Evolutionary conservation across 257 asterid species (phyloP), one percentile per base, ranked within the genome.

Genomic region (Verbascum thapsus): DNA sequence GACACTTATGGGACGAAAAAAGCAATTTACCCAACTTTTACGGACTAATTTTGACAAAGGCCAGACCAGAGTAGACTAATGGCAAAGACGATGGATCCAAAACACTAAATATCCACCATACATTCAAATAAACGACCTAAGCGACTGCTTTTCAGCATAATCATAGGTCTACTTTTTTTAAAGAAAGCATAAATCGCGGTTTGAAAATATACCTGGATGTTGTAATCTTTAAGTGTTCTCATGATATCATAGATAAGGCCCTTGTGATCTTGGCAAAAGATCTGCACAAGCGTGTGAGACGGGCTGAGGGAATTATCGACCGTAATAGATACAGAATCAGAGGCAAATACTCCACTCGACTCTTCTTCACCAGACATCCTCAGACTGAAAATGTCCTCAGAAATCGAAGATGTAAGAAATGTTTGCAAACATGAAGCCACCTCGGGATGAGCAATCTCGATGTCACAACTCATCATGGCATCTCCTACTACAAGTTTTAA

Each of bases 221-320:
- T 78, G 66, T 76, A 85, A 70, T 85, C 96, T 69, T 88, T 88
- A 5, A 83, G 69, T 2, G 84, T 76, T 79, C 94, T 74, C 96
- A 88, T 83, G 58, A 88, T 76, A 62, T 88, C 96, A 39, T 85
- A 88, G 15, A 88, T 59, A 54, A 88, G 85, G 53, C 96, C 91
- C 58, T 88, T 88, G 70, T 83, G 96, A 69, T 85, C 96, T 37
- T 67, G 76, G 72, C 96, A 77, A 52, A 68, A 73, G 61, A 88
- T 76, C 69, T 76, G 85, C 19, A 88, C 70, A 9, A 85, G 80
- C 8, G 96, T 85, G 75, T 85, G 88, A 53, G 80, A 77, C 39
- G 88, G 91, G 75, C 96, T 88, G 56, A 85, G 80, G 43, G 65
- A 51, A 64, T 85, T 85, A 69, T 88, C 96, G 20, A 85, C 55